Conservation (phyloP, 2,329 filamentous ascomycete genomes). For the Pseudogymnoascus sp. region DNA sequence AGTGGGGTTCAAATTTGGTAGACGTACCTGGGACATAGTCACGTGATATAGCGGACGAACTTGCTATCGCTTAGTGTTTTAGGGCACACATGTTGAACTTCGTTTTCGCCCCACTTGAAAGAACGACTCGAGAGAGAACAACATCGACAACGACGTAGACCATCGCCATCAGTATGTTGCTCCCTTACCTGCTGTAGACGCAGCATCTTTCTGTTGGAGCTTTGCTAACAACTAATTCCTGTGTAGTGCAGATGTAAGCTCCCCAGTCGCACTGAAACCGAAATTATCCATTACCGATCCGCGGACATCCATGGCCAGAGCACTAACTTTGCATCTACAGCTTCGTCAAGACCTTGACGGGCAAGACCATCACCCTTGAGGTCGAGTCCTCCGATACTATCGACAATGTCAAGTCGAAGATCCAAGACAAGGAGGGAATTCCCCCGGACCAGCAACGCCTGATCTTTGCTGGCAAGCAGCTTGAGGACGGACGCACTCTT, state of each 20-base stretch:
- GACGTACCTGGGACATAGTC: neutral
- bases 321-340: conserved; percentile 38
- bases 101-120: conserved; percentile 12
- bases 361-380: conserved; percentile 99
- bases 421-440: conserved; percentile 99
- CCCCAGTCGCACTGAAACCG: conserved; percentile 26
- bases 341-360: conserved; percentile 99
- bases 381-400: conserved; percentile 98
- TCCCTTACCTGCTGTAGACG: conserved; percentile 4
- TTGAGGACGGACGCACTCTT: conserved; percentile 94
- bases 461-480: conserved; percentile 98
- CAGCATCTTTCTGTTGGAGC: conserved; percentile 11
- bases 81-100: conserved; percentile 13
- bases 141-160: conserved; percentile 21
- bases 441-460: conserved; percentile 96
- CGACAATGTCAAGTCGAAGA: conserved; percentile 99
- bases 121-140: conserved; percentile 11
- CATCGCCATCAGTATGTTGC: conserved; percentile 46
- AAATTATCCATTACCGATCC: conserved; percentile 16
- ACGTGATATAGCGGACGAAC: neutral
- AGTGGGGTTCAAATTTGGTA: neutral
- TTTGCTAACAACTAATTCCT: conserved; percentile 40
- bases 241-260: conserved; percentile 82
- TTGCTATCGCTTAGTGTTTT: conserved; percentile 12
- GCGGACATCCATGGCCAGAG: conserved; percentile 20